phyloP scores from a whole-genome alignment of 208 protist species.

The Lotmaria passim region DNA sequence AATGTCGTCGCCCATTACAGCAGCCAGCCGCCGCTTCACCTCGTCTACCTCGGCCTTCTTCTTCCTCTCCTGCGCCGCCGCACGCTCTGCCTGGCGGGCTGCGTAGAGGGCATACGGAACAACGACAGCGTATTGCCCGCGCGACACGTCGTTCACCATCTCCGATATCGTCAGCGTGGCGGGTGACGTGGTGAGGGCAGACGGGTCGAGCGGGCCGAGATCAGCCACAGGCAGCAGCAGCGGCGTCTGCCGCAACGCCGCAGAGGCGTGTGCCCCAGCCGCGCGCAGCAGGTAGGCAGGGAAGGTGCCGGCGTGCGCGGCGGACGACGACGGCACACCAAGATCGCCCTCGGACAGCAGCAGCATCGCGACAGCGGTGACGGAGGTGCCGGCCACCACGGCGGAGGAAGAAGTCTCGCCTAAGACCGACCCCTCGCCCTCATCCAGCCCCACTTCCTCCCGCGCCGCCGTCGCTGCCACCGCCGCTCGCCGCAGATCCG shows the following conservation, averaged over 20 bases:
- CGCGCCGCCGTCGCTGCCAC: conserved; percentile 6
- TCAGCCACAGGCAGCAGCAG: conserved; percentile 31
- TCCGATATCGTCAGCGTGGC: conserved; percentile 60
- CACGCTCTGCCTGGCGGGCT: conserved; percentile 37
- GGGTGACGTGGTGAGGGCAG: conserved; percentile 32
- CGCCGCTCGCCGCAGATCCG: conserved; percentile 58
- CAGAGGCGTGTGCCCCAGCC: conserved; percentile 18
- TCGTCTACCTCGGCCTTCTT: conserved; percentile 45
- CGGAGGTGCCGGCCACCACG: conserved; percentile 23
- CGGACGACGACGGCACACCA: conserved; percentile 31
- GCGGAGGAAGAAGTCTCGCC: not conserved
- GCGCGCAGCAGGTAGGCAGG: conserved; percentile 63
- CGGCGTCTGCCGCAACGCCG: conserved; percentile 27
- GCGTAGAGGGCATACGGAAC: conserved; percentile 48
- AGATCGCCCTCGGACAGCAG: conserved; percentile 46
- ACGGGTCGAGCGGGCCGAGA: conserved; percentile 27
- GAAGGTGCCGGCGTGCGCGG: conserved; percentile 17
- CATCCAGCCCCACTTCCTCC: not conserved
- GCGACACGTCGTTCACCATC: conserved; percentile 41
- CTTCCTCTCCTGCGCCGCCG: conserved; percentile 20
- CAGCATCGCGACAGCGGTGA: conserved; percentile 39
- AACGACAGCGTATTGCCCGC: conserved; percentile 56
- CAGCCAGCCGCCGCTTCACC: conserved; percentile 48
- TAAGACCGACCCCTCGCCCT: not conserved
- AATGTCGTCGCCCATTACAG: conserved; percentile 38